Base-by-base conservation (phyloP, 306 rosid genomes). In the Cicer bijugum region DNA sequence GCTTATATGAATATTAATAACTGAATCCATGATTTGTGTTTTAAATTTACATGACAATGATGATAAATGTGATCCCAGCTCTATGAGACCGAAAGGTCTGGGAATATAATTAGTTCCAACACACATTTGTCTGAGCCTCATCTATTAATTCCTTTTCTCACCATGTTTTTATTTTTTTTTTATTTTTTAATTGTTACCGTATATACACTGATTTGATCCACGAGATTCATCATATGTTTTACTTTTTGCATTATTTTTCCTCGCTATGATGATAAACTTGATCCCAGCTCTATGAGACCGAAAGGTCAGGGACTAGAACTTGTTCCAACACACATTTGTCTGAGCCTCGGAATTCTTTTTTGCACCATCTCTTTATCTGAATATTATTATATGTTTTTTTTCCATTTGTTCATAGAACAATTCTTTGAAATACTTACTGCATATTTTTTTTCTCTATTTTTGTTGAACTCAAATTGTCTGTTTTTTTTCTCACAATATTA, bases 21-120 rank as follows among this genome's bases (percentile, higher is more conserved):
- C 1, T 9, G 15, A 43, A 68, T 67, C 10, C 0, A 15, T 46
- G 45, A 4, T 37, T 4, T 28, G 33, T 20, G 1, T 39, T 42
- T 75, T 23, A 6, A 11, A 40, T 69, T 73, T n/a, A 53, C 8
- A 14, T 37, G 76, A 28, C 84, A 16, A 80, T 84, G 87, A 84
- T 77, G 85, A 84, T 73, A 77, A 68, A 69, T 77, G 82, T 77
- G 75, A 80, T 80, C 87, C 87, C 87, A 84, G 87, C 87, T 84
- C 87, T 77, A 77, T 42, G 87, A 84, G 84, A 40, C 78, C 5
- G 9, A 10, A 46, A 33, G 85, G 85, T 77, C 85, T 5, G 67
- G 82, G 87, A 84, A 63, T 84, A 40, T 4, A 64, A 12, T 3
- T 47, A 55, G 40, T 74, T 69, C 85, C 82, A 59, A 59, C 65